These are phyloP conservation scores for Pulveroboletus sp. DNA, from an alignment of 768 basidiomycete genomes.

Conservation along the genomic window DNA sequence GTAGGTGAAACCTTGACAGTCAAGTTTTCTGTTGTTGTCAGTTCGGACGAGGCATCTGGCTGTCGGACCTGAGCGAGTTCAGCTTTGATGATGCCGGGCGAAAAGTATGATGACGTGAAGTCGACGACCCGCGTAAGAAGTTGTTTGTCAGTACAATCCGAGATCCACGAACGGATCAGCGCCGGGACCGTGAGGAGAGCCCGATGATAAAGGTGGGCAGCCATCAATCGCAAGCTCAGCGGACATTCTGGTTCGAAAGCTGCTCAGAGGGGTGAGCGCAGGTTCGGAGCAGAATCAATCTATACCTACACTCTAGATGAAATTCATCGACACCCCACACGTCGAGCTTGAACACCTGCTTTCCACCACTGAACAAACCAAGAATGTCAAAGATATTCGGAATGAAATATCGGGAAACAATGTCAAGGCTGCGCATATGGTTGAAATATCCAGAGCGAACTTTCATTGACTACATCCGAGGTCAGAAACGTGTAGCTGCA, in stretches of 20 bases:
- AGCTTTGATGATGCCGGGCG: constrained; percentile 78
- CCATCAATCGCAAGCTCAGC: constrained; percentile 58
- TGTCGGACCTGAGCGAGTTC: constrained; percentile 74
- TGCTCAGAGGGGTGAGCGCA: constrained; percentile 21
- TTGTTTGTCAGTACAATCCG: constrained; percentile 85
- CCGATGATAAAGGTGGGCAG: constrained; percentile 87
- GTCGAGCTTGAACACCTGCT: constrained; percentile 74
- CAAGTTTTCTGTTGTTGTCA: constrained; percentile 67
- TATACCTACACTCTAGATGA: constrained; percentile 59
- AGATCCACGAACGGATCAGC: constrained; percentile 79
- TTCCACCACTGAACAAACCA: constrained; percentile 57
- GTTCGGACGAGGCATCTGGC: constrained; percentile 47
- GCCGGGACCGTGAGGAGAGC: constrained; percentile 80
- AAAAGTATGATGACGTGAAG: constrained; percentile 83
- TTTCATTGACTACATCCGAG: constrained; percentile 65
- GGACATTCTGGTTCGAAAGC: constrained; percentile 53
- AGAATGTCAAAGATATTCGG: constrained; percentile 67
- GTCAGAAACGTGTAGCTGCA: not conserved
- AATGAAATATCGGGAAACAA: constrained; percentile 64
- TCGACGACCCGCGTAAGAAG: constrained; percentile 68
- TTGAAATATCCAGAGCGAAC: constrained; percentile 83
- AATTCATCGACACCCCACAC: constrained; percentile 84
- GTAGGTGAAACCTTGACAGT: constrained; percentile 69
- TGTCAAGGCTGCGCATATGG: constrained; percentile 65
- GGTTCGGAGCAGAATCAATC: not conserved